These are phyloP conservation scores for Trichoderma atrobrunneum DNA, from an alignment of 2,329 filamentous ascomycete genomes.

Conservation along the genomic window DNA sequence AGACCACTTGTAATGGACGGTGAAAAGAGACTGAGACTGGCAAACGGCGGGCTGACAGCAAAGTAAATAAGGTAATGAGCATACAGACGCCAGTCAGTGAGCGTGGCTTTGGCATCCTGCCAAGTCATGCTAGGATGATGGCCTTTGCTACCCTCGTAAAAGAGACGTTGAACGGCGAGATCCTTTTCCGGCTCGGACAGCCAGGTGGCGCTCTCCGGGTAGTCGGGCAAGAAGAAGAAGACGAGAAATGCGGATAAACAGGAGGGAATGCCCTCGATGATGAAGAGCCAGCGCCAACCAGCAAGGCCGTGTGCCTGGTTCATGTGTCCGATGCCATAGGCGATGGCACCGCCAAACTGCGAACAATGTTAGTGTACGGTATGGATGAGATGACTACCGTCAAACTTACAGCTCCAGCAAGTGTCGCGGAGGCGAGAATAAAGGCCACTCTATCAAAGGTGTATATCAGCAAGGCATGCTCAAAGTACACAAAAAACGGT, in stretches of 20 bases:
- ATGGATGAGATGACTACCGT: background rate
- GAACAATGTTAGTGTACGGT: background rate
- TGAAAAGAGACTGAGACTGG: conserved; percentile 59
- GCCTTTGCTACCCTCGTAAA: conserved; percentile 51
- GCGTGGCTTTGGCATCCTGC: conserved; percentile 65
- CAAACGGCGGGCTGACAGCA: conserved; percentile 54
- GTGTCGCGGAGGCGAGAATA: conserved; percentile 65
- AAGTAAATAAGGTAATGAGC: conserved; percentile 59
- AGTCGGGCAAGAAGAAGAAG: conserved; percentile 68
- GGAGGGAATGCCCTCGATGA: conserved; percentile 64
- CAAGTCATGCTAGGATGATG: conserved; percentile 61
- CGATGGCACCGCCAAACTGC: conserved; percentile 66
- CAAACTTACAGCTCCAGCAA: conserved; percentile 57
- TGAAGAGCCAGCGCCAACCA: conserved; percentile 68
- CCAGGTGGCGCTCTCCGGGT: conserved; percentile 62
- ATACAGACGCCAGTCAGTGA: conserved; percentile 66
- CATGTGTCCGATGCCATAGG: conserved; percentile 71
- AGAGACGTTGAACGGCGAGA: conserved; percentile 47
- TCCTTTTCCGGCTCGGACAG: conserved; percentile 58
- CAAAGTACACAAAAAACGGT: no score
- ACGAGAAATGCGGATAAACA: conserved; percentile 59
- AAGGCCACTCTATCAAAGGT: conserved; percentile 55
- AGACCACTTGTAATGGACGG: conserved; percentile 58
- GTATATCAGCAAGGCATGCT: background rate
- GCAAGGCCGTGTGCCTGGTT: conserved; percentile 58